phyloP scores from a whole-genome alignment of 768 basidiomycete species.

The Leccinum disarticulatum region DNA sequence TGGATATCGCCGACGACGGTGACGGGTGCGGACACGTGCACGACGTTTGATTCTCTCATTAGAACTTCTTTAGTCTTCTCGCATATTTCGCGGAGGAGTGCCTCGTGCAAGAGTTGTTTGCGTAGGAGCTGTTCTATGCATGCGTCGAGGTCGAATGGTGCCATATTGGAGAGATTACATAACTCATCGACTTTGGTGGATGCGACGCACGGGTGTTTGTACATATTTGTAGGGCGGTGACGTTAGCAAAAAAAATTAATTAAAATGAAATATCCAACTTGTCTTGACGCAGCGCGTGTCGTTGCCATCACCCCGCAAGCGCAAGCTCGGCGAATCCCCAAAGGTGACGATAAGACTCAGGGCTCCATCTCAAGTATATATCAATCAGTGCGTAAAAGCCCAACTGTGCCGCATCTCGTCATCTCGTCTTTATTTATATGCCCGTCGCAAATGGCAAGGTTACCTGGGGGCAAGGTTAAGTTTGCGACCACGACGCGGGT shows the following conservation, averaged over 20 bases:
- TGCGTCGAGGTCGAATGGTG: slow-evolving; percentile 92
- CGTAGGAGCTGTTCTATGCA: slow-evolving; percentile 88
- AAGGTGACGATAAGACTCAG: slow-evolving; percentile 9
- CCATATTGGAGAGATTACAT: slow-evolving; percentile 23
- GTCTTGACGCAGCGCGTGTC: neutral
- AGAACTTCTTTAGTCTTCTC: slow-evolving; percentile 99
- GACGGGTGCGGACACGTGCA: slow-evolving; percentile 94
- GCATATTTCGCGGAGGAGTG: slow-evolving; percentile 95
- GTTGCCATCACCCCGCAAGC: slow-evolving; percentile 5
- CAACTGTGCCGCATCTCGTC: slow-evolving; percentile 13
- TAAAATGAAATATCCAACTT: slow-evolving; percentile 6
- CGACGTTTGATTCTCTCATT: slow-evolving; percentile 98
- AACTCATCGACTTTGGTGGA: neutral
- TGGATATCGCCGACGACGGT: slow-evolving; percentile 99
- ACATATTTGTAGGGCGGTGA: slow-evolving; percentile 14
- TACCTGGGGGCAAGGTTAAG: slow-evolving; percentile 31
- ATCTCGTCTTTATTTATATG: slow-evolving; percentile 9
- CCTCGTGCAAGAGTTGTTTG: slow-evolving; percentile 94
- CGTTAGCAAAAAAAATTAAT: slow-evolving; percentile 13
- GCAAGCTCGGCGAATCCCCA: slow-evolving; percentile 3
- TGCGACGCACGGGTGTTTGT: slow-evolving; percentile 18
- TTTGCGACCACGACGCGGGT: slow-evolving; percentile 26
- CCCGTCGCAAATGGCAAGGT: slow-evolving; percentile 15
- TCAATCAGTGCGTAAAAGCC: slow-evolving; percentile 17
- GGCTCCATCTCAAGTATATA: slow-evolving; percentile 5